A percentile compares a stretch with the other conserved stretches of the same genome.
Conservation (phyloP, 1,139 yeast genomes). For the Magnusiomyces suaveolens region DNA sequence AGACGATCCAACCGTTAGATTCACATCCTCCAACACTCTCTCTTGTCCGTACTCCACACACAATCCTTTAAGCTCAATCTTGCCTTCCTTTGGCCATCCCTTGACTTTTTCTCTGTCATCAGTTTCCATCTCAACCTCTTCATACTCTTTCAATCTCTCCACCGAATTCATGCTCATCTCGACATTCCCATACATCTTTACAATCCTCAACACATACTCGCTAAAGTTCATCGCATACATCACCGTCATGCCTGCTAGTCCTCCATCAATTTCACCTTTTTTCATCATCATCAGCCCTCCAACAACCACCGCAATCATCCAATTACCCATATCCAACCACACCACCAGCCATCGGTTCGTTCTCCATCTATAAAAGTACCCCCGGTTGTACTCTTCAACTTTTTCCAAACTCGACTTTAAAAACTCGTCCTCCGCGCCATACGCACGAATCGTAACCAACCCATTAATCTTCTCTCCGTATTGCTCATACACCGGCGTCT, state of each 20-base stretch:
- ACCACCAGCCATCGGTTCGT: conserved; percentile 97
- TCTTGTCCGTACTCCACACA: conserved; percentile 81
- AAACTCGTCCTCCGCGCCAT: conserved; percentile 65
- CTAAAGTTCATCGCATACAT: conserved; percentile 89
- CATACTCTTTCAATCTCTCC: conserved; percentile 86
- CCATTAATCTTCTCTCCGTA: conserved; percentile 94
- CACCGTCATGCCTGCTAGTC: conserved; percentile 85
- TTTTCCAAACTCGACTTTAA: conserved; percentile 61
- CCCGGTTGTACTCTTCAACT: conserved; percentile 78
- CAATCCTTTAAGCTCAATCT: conserved; percentile 59
- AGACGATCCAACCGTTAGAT: conserved; percentile 54
- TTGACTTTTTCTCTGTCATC: conserved; percentile 58
- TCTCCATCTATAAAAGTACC: conserved; percentile 82
- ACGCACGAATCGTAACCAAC: conserved; percentile 83
- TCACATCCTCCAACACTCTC: conserved; percentile 65
- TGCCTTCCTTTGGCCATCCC: conserved; percentile 75
- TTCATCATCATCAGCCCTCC: conserved; percentile 40
- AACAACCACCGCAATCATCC: conserved; percentile 74
- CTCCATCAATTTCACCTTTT: conserved; percentile 44
- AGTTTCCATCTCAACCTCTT: conserved; percentile 70
- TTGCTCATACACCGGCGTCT: conserved; percentile 91
- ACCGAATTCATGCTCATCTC: conserved; percentile 95
- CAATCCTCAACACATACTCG: conserved; percentile 92
- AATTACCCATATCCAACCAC: conserved; percentile 84
- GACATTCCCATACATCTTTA: conserved; percentile 94